A percentile compares a stretch with the other conserved stretches of the same genome.
Conservation (phyloP, 352 stramenopile species). For the Phytophthora sojae region DNA sequence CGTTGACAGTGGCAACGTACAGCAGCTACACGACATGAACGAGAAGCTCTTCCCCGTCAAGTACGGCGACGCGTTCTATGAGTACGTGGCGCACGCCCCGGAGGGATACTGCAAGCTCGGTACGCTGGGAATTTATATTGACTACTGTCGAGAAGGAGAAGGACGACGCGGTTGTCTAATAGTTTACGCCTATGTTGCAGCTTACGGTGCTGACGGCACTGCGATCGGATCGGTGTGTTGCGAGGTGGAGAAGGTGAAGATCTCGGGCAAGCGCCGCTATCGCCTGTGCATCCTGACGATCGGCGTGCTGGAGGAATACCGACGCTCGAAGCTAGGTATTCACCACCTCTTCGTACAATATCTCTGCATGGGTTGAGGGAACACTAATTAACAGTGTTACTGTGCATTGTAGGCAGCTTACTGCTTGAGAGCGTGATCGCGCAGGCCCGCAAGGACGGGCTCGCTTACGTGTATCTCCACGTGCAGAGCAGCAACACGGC, state of each 20-base stretch:
- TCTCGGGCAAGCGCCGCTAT: conserved; percentile 14
- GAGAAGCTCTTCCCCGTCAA: conserved; percentile 90
- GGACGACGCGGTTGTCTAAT: background rate
- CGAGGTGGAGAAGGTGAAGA: conserved; percentile 71
- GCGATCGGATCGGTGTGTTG: conserved; percentile 91
- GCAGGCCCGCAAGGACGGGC: conserved; percentile 40
- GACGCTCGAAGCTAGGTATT: conserved; percentile 53
- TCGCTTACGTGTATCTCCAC: conserved; percentile 88
- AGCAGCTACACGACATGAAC: conserved; percentile 91
- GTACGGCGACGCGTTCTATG: conserved; percentile 94
- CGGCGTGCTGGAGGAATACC: conserved; percentile 89
- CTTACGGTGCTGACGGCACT: conserved; percentile 73
- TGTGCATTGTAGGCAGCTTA: conserved; percentile 36
- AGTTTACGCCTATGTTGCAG: conserved; percentile 25
- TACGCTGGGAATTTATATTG: conserved; percentile 23
- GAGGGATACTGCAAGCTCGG: conserved; percentile 65
- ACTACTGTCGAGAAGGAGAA: background rate
- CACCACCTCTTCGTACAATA: background rate
- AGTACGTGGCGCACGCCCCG: conserved; percentile 77
- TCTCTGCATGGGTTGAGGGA: background rate
- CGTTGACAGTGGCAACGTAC: conserved; percentile 67
- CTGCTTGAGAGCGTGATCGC: conserved; percentile 56
- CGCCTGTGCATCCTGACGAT: conserved; percentile 92
- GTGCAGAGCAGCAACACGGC: conserved; percentile 93
- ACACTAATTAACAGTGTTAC: background rate